Base-by-base conservation (phyloP, 306 rosid genomes). In the Coriaria nepalensis region DNA sequence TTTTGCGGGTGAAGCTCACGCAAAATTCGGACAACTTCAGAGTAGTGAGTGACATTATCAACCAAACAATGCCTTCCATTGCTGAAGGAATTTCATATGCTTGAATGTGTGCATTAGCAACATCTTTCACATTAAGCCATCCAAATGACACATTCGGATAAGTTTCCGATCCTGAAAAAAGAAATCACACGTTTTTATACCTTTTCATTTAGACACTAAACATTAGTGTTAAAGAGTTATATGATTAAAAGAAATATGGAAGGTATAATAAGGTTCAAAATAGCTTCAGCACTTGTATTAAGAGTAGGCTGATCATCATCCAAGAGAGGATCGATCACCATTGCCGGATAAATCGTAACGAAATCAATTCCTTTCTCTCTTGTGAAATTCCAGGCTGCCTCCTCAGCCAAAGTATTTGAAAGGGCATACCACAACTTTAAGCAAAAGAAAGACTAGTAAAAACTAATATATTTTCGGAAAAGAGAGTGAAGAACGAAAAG, bases 331-430 rank as follows among this genome's bases (percentile, higher is more conserved):
- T 93, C 96, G 2, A 68, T 51, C 57, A 83, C 94, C 81, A 80
- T 63, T 39, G 79, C 54, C 41, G 96, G 94, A 65, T 76, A 73
- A 46, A 87, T 59, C 35, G 56, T 37, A 67, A 87, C 79, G 81
- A 83, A 59, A 70, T 87, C 94, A 58, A 83, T 73, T 12, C 45
- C 76, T 50, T 87, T 78, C 66, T 83, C 82, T 32, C 71, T 78
- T 5, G 35, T 83, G 60, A 87, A 83, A 64, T 78, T 81, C 93
- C 96, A 83, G 57, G 88, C 96, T 68, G 80, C 78, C 8, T 74
- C 88, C 74, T 87, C 96, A 32, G 94, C 94, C 69, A 87, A 69
- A 48, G 93, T 76, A 74, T 87, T 87, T 46, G 93, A 73, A 59
- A 83, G 81, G 29, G 32, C 14, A 54, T 87, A 87, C 96, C 94